Base-by-base conservation (phyloP, 352 stramenopile genomes). In the Pythium utonaiense region DNA sequence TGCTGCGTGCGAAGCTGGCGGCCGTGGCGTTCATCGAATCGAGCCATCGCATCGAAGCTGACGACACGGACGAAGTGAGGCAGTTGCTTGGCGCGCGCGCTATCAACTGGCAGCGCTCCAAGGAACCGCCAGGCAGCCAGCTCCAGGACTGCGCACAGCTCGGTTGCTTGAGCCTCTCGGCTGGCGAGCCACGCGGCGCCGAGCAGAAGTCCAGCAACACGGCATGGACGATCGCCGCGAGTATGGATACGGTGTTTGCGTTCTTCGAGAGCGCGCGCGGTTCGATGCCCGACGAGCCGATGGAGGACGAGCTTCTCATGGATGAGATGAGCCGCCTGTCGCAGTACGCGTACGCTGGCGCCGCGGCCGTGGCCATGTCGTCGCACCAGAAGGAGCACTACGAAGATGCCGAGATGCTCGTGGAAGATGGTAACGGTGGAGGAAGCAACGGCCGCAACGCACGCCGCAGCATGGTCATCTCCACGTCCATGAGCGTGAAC, bases 11-110 rank as follows among this genome's bases (percentile, higher is more conserved):
- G 31, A 91, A 91, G 48, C 63, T 91, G 9, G 79, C 77, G 13
- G 82, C 80, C 1, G 85, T 91, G 44, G 85, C 83, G 9, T 91
- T 94, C 54, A 89, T 92, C 41, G 85, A 94, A 58, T 91, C 80
- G 6, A 91, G 79, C 59, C 83, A 95, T 60, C 79, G 80, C 27
- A 63, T 92, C 14, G 76, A 89, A 28, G 21, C 40, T 10, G 75
- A 88, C 34, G 83, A 92, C 58, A 82, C 78, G 33, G 72, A 79
- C 41, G 78, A 91, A 62, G 83, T 94, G 48, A 70, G 79, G 40
- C 74, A 72, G 0, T 53, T 92, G 38, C 62, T 94, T 7, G 78
- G 78, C 36, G 89, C 79, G 17, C 70, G 83, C 47, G 81, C 81
- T 6, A 94, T 93, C 57, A 93, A 93, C 63, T 93, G 83, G 83